phyloP scores from a whole-genome alignment of 495 filamentous ascomycete species.

The Lasiosphaeria miniovina region DNA sequence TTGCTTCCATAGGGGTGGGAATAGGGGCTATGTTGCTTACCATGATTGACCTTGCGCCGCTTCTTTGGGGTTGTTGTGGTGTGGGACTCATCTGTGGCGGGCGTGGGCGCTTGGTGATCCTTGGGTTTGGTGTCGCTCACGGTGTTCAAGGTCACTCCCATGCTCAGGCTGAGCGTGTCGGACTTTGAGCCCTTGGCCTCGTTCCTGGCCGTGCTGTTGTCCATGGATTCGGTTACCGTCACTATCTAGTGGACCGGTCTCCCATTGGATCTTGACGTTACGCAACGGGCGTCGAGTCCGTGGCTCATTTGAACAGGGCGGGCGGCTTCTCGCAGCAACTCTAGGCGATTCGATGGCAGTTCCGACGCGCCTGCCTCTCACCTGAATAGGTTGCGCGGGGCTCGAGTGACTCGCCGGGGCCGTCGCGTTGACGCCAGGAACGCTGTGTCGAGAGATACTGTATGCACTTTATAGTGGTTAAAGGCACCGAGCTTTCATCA shows the following conservation, averaged over 20 bases:
- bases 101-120: slow-evolving; percentile 42
- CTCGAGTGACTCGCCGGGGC: slow-evolving; percentile 5
- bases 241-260: slow-evolving; percentile 37
- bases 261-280: slow-evolving; percentile 51
- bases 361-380: slow-evolving; percentile 24
- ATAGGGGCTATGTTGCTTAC: slow-evolving; percentile 52
- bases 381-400: slow-evolving; percentile 4
- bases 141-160: too few relatives aligned
- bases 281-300: slow-evolving; percentile 49
- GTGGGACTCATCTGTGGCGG: slow-evolving; percentile 41
- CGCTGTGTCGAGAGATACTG: neutral
- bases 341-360: slow-evolving; percentile 32
- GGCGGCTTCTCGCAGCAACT: slow-evolving; percentile 48
- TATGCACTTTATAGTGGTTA: too few relatives aligned
- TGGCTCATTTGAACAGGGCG: slow-evolving; percentile 45
- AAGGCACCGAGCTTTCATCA: too few relatives aligned
- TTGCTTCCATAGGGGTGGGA: slow-evolving; percentile 15
- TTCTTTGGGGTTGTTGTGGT: slow-evolving; percentile 71
- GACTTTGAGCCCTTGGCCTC: slow-evolving; percentile 50
- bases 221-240: slow-evolving; percentile 43
- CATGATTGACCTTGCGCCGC: slow-evolving; percentile 99
- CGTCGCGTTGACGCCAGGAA: slow-evolving; percentile 7
- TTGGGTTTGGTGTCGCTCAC: slow-evolving; percentile 40
- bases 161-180: slow-evolving; percentile 19
- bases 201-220: slow-evolving; percentile 43